A percentile compares a stretch with the other conserved stretches of the same genome.
phyloP scores from a whole-genome alignment of 2,329 filamentous ascomycete species.

The Fusarium pininemorale region DNA sequence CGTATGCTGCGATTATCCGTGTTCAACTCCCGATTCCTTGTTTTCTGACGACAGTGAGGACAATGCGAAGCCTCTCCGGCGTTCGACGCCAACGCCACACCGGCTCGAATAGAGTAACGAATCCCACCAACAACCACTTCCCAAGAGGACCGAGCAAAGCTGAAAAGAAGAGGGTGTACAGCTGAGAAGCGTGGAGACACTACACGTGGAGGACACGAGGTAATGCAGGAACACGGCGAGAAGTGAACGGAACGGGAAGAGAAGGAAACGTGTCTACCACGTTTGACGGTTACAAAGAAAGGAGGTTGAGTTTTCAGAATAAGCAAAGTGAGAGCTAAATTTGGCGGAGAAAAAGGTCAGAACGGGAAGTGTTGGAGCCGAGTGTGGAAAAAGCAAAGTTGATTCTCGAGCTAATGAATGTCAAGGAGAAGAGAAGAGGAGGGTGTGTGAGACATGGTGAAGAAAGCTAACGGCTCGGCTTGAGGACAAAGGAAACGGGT shows the following conservation, averaged over 20 bases:
- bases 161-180: neutral
- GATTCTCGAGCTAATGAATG: neutral
- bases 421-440: neutral
- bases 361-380: conserved; percentile 1
- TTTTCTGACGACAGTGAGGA: neutral
- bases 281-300: conserved; percentile 18
- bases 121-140: neutral
- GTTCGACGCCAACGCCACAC: conserved; percentile 15
- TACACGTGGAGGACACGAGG: conserved; percentile 41
- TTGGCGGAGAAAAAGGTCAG: neutral
- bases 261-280: conserved; percentile 26
- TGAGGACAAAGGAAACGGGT: neutral
- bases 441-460: conserved; percentile 12
- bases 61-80: conserved; percentile 1
- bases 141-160: neutral
- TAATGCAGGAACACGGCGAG: conserved; percentile 3
- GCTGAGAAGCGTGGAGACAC: neutral
- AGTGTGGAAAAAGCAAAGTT: conserved; percentile 18
- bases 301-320: neutral
- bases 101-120: neutral
- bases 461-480: conserved; percentile 13
- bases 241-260: conserved; percentile 1
- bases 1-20: neutral
- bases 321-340: neutral
- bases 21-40: neutral